A percentile compares a stretch with the other conserved stretches of the same genome.
Evolutionary conservation across 2,329 filamentous ascomycete species (phyloP).

Genomic region (Neodidymelliopsis sp.): DNA sequence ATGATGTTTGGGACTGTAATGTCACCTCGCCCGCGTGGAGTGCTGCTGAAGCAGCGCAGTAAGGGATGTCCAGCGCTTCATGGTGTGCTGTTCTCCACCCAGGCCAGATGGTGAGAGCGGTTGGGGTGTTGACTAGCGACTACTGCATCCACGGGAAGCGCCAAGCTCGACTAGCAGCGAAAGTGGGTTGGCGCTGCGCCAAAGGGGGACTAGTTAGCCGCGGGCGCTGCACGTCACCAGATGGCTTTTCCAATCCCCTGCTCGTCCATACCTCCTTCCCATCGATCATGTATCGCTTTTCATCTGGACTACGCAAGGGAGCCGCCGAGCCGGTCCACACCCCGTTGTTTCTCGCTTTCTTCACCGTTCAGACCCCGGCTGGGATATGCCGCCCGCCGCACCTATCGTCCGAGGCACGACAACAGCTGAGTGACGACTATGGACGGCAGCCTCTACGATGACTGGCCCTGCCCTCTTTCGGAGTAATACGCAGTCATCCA

Average conservation of each 20-base stretch:
- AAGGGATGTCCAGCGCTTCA: slow-evolving; percentile 23
- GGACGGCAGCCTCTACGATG: slow-evolving; percentile 19
- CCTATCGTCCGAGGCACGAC: slow-evolving; percentile 14
- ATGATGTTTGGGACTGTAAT: slow-evolving; percentile 33
- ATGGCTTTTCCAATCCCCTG: slow-evolving; percentile 33
- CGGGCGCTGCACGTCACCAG: slow-evolving; percentile 47
- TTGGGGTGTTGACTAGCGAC: slow-evolving; percentile 28
- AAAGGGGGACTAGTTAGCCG: slow-evolving; percentile 37
- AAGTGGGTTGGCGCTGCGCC: slow-evolving; percentile 28
- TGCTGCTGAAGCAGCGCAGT: slow-evolving; percentile 21
- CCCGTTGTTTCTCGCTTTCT: slow-evolving; percentile 24
- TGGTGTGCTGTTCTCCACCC: slow-evolving; percentile 23
- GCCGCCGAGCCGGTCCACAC: slow-evolving; percentile 23
- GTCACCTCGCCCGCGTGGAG: slow-evolving; percentile 41
- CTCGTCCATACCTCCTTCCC: slow-evolving; percentile 26
- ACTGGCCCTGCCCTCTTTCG: slow-evolving; percentile 43
- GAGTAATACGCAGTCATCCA: slow-evolving; percentile 47
- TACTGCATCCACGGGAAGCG: slow-evolving; percentile 27
- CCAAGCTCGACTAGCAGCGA: slow-evolving; percentile 28
- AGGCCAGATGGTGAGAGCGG: slow-evolving; percentile 24
- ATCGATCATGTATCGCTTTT: slow-evolving; percentile 27
- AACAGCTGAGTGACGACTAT: slow-evolving; percentile 15
- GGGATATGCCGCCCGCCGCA: slow-evolving; percentile 33
- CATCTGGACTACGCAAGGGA: slow-evolving; percentile 28
- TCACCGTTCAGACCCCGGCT: slow-evolving; percentile 24